A percentile compares a stretch with the other conserved stretches of the same genome.
These are phyloP conservation scores for Colletotrichum higginsianum DNA, from an alignment of 2,329 filamentous ascomycete species.

Conservation along the genomic window DNA sequence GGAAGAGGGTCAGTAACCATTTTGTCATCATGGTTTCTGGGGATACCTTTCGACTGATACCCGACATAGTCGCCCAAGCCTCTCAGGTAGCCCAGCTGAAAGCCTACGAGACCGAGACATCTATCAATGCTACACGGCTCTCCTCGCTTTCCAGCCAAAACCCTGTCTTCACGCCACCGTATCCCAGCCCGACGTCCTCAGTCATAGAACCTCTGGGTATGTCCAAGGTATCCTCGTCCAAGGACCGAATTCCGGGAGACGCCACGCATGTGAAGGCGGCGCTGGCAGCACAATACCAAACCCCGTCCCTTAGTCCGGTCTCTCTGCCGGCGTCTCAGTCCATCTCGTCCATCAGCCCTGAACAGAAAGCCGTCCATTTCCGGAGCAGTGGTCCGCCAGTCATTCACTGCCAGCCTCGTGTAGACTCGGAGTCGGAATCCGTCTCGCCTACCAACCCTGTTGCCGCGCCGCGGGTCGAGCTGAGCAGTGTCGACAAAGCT, in stretches of 20 bases:
- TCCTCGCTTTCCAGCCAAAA: conserved; percentile 19
- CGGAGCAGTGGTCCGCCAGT: conserved; percentile 23
- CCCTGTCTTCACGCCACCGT: conserved; percentile 19
- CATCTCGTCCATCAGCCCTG: conserved; percentile 24
- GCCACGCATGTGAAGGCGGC: neutral
- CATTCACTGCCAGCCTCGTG: conserved; percentile 33
- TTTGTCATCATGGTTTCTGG: no score
- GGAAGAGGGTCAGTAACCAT: conserved; percentile 40
- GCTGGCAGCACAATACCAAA: neutral
- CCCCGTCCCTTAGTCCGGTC: neutral
- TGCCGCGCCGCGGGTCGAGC: conserved; percentile 50
- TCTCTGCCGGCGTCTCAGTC: conserved; percentile 5
- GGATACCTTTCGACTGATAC: conserved; percentile 11
- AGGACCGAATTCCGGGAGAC: conserved; percentile 22
- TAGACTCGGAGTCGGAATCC: neutral
- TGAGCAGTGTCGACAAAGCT: conserved; percentile 76
- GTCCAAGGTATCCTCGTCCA: conserved; percentile 24
- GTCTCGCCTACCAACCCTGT: conserved; percentile 7
- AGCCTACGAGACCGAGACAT: conserved; percentile 19
- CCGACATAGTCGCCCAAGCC: conserved; percentile 26
- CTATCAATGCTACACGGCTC: conserved; percentile 14
- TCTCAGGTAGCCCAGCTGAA: conserved; percentile 29
- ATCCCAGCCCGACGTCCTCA: conserved; percentile 23
- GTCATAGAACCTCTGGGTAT: neutral
- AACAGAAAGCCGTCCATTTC: conserved; percentile 33